Evolutionary conservation across 495 filamentous ascomycete genomes (phyloP).

Genomic region (Astrothelium macrocarpum): DNA sequence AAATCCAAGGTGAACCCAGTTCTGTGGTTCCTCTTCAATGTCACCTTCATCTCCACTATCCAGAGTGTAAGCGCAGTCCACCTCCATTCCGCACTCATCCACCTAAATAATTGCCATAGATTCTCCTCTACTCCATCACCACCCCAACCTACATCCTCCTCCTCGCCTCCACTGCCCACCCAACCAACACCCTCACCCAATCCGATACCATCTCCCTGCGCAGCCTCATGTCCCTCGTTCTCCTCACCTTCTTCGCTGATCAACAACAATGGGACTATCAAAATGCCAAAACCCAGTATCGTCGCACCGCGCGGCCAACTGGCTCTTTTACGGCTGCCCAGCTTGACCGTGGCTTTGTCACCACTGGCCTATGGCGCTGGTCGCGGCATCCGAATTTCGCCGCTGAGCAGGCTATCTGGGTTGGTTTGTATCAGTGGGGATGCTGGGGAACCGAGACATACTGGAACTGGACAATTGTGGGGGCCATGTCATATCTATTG

Average conservation of each 20-base stretch:
- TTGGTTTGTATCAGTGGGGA: slow-evolving; percentile 76
- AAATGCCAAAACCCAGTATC: slow-evolving; percentile 65
- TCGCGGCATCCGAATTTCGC: slow-evolving; percentile 91
- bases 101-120: slow-evolving; percentile 19
- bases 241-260: slow-evolving; percentile 75
- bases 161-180: slow-evolving; percentile 39
- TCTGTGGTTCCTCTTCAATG: slow-evolving; percentile 74
- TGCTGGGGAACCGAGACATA: slow-evolving; percentile 59
- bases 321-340: slow-evolving; percentile 54
- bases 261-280: slow-evolving; percentile 94
- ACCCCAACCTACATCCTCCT: slow-evolving; percentile 77
- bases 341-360: slow-evolving; percentile 84
- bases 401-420: slow-evolving; percentile 87
- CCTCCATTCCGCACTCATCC: slow-evolving; percentile 6
- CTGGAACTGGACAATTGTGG: slow-evolving; percentile 72
- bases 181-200: slow-evolving; percentile 32
- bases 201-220: slow-evolving; percentile 62
- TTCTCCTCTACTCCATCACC: slow-evolving; percentile 62
- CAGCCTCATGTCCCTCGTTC: slow-evolving; percentile 56
- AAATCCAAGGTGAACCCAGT: slow-evolving; percentile 41
- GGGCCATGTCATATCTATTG: slow-evolving; percentile 55
- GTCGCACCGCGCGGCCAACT: slow-evolving; percentile 56
- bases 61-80: slow-evolving; percentile 54
- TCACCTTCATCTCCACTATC: slow-evolving; percentile 73
- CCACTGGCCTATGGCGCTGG: slow-evolving; percentile 74